These are phyloP conservation scores for Gymnopilus junonius DNA, from an alignment of 768 basidiomycete genomes.

Conservation along the genomic window DNA sequence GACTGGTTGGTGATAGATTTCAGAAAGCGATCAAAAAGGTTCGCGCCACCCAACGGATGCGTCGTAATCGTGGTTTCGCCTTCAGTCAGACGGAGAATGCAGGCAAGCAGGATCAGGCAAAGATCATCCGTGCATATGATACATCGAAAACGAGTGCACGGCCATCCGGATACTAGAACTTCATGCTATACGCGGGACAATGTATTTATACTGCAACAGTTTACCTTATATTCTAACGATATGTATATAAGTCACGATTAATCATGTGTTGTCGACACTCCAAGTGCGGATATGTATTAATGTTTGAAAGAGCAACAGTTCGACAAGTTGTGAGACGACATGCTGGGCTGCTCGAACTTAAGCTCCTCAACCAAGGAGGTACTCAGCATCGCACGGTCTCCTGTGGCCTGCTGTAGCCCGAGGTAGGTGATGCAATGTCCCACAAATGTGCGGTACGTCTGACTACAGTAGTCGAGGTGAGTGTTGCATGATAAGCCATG, in stretches of 20 bases:
- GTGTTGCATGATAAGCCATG: slow-evolving; percentile 8
- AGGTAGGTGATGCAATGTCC: slow-evolving; percentile 12
- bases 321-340: not conserved
- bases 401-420: slow-evolving; percentile 6
- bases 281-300: not conserved
- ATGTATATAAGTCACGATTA: slow-evolving; percentile 16
- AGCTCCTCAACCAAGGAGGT: too few relatives aligned
- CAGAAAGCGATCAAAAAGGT: slow-evolving; percentile 99
- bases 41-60: slow-evolving; percentile 96
- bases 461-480: slow-evolving; percentile 19
- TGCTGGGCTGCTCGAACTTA: not conserved
- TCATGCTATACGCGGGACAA: slow-evolving; percentile 29
- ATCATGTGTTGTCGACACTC: slow-evolving; percentile 7
- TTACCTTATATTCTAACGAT: slow-evolving; percentile 28
- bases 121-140: slow-evolving; percentile 86
- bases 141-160: slow-evolving; percentile 75
- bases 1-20: slow-evolving; percentile 57
- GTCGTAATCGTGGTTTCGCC: slow-evolving; percentile 94
- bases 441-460: slow-evolving; percentile 9
- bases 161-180: slow-evolving; percentile 73
- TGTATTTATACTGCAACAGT: slow-evolving; percentile 40
- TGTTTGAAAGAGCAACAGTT: not conserved
- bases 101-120: slow-evolving; percentile 84
- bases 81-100: slow-evolving; percentile 96
- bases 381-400: too few relatives aligned